Evolutionary conservation across 169 alveolate species (phyloP).

Genomic region (Plasmodium yoelii): DNA sequence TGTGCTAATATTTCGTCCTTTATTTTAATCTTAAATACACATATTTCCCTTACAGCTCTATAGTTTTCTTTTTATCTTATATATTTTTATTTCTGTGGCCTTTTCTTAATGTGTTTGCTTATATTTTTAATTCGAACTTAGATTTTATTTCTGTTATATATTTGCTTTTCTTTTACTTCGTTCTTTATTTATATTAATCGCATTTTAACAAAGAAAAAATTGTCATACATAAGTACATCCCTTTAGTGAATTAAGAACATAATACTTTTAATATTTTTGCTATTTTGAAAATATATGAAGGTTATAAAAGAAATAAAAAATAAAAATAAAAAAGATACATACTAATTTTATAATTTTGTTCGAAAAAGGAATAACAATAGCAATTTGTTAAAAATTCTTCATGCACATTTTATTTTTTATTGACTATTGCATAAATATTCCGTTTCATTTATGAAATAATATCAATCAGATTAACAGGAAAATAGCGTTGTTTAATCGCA

Average conservation of each 20-base stretch:
- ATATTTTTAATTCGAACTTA: no score
- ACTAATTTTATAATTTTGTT: no score
- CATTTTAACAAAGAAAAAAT: neutral
- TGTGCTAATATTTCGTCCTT: neutral
- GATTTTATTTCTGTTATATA: no score
- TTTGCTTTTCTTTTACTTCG: neutral
- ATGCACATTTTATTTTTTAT: neutral
- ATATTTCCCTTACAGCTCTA: slow-evolving; percentile 1
- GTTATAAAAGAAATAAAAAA: no score
- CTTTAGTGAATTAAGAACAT: neutral
- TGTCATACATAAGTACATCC: neutral
- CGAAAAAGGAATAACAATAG: neutral
- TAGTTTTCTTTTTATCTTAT: neutral
- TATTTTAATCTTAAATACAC: neutral
- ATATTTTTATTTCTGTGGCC: neutral
- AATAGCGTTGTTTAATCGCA: no score
- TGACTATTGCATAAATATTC: neutral
- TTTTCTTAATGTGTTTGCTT: neutral
- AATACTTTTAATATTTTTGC: neutral
- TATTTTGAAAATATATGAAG: neutral
- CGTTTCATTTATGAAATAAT: neutral
- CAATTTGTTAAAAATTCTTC: neutral
- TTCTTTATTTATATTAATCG: neutral
- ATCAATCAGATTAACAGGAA: no score
- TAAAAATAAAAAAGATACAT: no score